Base-by-base conservation (phyloP, 2,329 filamentous ascomycete genomes). In the Didymella glomerata region DNA sequence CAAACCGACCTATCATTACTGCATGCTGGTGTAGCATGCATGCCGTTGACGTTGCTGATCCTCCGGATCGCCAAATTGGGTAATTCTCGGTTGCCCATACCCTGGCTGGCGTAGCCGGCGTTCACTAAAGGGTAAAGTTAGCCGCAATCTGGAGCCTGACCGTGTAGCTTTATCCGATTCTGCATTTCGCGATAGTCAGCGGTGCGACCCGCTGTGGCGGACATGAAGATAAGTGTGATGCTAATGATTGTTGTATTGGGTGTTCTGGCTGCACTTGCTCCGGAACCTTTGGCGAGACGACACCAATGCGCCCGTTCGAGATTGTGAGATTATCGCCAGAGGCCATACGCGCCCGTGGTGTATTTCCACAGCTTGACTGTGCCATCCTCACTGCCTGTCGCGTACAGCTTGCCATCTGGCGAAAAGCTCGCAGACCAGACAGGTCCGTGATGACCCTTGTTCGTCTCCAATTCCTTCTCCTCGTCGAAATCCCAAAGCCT, bases 391-490 rank as follows among this genome's bases (percentile, higher is more conserved):
- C 93, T 97, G 28, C 92, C 95, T 1, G 95, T 99, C 1, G 93
- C 95, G 74, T 98, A 99, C 8, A 99, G 82, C 75, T 96, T 97
- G 46, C 93, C 93, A 72, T 99, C 95, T 0, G 95, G 95, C 0
- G 93, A 95, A 78, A 97, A 99, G 56, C 90, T 90, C 60, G 96
- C 88, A 6, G 93, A 97, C 95, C 95, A 99, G 62, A 99, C 95
- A 1, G 94, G 94, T 1, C 95, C 95, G 72, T 99, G 95, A 69
- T 99, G 95, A 24, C 95, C 95, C 79, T 97, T 97, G 80, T 96
- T 92, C 13, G 94, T 90, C 76, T 98, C 95, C 42, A 97, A 81
- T 77, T 97, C 93, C 65, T 86, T 84, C 68, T 90, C 90, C 48
- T 89, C 88, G 59, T 97, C 92, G 79, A 93, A 94, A 71, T 93